These are phyloP conservation scores for Drechslerella stenobrocha DNA, from an alignment of 2,329 filamentous ascomycete species.

Conservation along the genomic window DNA sequence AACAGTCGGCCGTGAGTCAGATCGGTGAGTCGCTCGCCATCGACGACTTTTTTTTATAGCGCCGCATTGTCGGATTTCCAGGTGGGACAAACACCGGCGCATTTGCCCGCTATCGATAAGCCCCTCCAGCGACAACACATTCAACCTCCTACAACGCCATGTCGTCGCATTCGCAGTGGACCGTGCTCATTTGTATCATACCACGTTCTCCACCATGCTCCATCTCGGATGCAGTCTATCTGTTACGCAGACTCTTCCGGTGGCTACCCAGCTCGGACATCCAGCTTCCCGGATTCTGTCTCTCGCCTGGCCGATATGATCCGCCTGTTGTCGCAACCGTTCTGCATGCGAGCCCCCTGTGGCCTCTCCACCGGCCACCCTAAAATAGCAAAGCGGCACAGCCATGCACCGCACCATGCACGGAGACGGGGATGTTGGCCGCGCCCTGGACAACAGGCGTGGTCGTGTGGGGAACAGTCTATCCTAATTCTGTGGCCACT, in stretches of 20 bases:
- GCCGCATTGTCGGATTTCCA: conserved; percentile 1
- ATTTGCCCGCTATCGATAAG: conserved; percentile 44
- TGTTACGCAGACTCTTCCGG: neutral
- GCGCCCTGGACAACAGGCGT: neutral
- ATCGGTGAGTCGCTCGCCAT: neutral
- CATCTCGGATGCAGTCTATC: neutral
- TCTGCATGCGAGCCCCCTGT: neutral
- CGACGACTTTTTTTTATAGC: neutral
- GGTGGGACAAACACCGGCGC: conserved; percentile 12
- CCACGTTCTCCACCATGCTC: too few species aligned
- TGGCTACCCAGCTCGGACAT: neutral
- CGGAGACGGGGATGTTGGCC: neutral
- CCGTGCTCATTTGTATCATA: too few species aligned
- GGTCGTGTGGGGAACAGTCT: neutral
- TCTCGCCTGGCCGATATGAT: conserved; percentile 2
- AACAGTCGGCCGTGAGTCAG: neutral
- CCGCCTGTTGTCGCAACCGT: conserved; percentile 1
- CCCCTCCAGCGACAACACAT: conserved; percentile 24
- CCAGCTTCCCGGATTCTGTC: neutral
- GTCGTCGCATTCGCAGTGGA: neutral
- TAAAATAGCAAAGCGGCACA: conserved; percentile 8
- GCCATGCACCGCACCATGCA: neutral
- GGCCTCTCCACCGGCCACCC: neutral
- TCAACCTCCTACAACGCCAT: neutral
- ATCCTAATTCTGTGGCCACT: neutral